phyloP scores from a whole-genome alignment of 108 stramenopile genomes.

The Cafeteria roenbergensis region DNA sequence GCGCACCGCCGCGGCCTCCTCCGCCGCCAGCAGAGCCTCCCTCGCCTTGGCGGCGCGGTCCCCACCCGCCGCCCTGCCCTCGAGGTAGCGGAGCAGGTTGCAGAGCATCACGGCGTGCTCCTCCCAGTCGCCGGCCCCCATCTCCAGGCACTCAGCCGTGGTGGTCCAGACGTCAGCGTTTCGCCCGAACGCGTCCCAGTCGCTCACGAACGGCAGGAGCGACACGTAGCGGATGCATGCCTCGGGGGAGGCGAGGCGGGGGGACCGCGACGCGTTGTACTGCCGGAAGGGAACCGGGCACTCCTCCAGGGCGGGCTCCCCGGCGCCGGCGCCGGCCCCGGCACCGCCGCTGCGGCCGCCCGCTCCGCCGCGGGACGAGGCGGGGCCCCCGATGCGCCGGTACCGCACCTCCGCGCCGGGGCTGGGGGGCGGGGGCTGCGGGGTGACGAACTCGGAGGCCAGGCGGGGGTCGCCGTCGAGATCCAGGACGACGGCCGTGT shows the following conservation, averaged over 20 bases:
- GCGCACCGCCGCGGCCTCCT: constrained; percentile 10
- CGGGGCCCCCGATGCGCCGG: not conserved
- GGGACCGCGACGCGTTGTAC: not conserved
- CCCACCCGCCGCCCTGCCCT: too few species aligned
- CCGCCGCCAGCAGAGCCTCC: constrained; percentile 10
- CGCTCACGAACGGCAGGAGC: constrained; percentile 50
- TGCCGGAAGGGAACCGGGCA: not conserved
- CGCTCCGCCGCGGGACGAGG: not conserved
- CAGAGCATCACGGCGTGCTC: constrained; percentile 57
- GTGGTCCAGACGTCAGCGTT: constrained; percentile 49
- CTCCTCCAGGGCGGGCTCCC: not conserved
- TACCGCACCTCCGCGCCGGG: not conserved
- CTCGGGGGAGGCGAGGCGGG: constrained; percentile 22
- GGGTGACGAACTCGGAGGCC: constrained; percentile 32
- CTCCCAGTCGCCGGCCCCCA: constrained; percentile 55
- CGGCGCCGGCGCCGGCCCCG: not conserved
- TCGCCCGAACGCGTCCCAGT: constrained; percentile 50
- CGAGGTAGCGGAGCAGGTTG: constrained; percentile 51
- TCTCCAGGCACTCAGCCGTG: constrained; percentile 51
- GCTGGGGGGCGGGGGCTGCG: constrained; percentile 43
- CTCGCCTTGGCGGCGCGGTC: constrained; percentile 13
- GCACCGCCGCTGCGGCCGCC: too few species aligned
- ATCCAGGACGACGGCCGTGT: constrained; percentile 24
- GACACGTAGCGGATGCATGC: constrained; percentile 51
- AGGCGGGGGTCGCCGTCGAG: constrained; percentile 21